Evolutionary conservation across 1,139 yeast species (phyloP).

Genomic region (Suhomyces kunorum): DNA sequence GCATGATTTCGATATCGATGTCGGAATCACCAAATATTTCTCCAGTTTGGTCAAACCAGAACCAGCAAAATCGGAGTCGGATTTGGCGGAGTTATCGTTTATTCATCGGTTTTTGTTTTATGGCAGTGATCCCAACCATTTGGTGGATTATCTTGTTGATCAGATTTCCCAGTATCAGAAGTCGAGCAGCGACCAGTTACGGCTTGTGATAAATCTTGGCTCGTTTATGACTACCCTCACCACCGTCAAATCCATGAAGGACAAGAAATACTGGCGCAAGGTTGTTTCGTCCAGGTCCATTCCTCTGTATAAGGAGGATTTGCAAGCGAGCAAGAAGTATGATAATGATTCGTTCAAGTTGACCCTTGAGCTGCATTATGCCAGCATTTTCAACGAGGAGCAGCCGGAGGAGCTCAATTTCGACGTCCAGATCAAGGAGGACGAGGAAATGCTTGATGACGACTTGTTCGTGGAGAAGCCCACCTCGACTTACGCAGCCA

Average conservation of each 20-base stretch:
- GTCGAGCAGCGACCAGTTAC: slow-evolving; percentile 30
- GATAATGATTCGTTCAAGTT: slow-evolving; percentile 11
- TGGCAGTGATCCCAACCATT: slow-evolving; percentile 9
- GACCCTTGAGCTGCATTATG: slow-evolving; percentile 17
- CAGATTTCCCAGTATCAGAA: slow-evolving; percentile 25
- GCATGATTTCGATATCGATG: slow-evolving; percentile 8
- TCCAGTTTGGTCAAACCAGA: slow-evolving; percentile 9
- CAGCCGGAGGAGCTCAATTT: slow-evolving; percentile 12
- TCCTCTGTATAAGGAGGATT: not conserved
- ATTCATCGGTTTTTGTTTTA: slow-evolving; percentile 4
- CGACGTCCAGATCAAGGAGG: slow-evolving; percentile 12
- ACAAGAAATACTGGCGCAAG: slow-evolving; percentile 30
- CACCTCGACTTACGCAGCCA: not conserved
- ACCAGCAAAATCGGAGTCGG: slow-evolving; percentile 1
- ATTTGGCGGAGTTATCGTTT: slow-evolving; percentile 3
- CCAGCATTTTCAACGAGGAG: slow-evolving; percentile 18
- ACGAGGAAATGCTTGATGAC: slow-evolving; percentile 18
- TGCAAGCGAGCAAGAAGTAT: not conserved
- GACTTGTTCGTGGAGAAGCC: slow-evolving; percentile 17
- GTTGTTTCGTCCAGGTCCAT: slow-evolving; percentile 8
- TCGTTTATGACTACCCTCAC: slow-evolving; percentile 23
- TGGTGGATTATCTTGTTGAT: slow-evolving; percentile 19
- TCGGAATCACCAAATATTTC: slow-evolving; percentile 13
- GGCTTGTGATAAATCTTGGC: slow-evolving; percentile 30
- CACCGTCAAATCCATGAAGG: slow-evolving; percentile 20